Evolutionary conservation across 345 rosid genomes (phyloP).

Genomic region (Salix dunnii): DNA sequence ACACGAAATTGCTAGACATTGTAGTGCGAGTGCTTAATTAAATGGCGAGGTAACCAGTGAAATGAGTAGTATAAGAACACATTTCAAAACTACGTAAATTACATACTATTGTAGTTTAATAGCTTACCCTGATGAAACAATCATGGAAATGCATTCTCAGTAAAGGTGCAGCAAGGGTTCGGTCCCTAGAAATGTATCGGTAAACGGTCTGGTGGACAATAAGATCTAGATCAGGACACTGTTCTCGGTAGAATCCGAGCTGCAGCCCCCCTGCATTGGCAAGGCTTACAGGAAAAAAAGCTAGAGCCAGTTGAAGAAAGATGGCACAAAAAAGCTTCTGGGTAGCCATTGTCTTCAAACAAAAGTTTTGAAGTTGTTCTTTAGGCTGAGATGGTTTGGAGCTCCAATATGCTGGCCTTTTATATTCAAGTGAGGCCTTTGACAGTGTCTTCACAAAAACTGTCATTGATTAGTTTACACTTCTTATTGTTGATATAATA

Average conservation of each 20-base stretch:
- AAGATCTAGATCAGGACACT: conserved; percentile 40
- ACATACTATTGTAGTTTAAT: background rate
- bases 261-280: conserved; percentile 18
- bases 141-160: conserved; percentile 57
- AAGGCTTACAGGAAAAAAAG: conserved; percentile 19
- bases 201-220: conserved; percentile 23
- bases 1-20: too few species aligned
- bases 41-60: too few species aligned
- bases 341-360: conserved; percentile 28
- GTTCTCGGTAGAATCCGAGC: conserved; percentile 32
- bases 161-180: conserved; percentile 43
- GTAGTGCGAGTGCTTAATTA: too few species aligned
- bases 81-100: too few species aligned
- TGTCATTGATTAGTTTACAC: too few species aligned
- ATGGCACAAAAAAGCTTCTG: conserved; percentile 34
- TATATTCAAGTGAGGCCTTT: background rate
- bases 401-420: background rate
- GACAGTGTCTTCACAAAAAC: too few species aligned
- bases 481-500: too few species aligned
- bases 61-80: background rate
- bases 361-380: background rate
- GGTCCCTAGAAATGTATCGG: conserved; percentile 33
- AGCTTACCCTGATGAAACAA: conserved; percentile 48
- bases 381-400: conserved; percentile 2
- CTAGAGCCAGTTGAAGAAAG: conserved; percentile 26